Percentiles rank a stretch among this genome's conserved stretches.
Evolutionary conservation across 2,329 filamentous ascomycete genomes (phyloP).

Genomic region (Cytospora schulzeri): DNA sequence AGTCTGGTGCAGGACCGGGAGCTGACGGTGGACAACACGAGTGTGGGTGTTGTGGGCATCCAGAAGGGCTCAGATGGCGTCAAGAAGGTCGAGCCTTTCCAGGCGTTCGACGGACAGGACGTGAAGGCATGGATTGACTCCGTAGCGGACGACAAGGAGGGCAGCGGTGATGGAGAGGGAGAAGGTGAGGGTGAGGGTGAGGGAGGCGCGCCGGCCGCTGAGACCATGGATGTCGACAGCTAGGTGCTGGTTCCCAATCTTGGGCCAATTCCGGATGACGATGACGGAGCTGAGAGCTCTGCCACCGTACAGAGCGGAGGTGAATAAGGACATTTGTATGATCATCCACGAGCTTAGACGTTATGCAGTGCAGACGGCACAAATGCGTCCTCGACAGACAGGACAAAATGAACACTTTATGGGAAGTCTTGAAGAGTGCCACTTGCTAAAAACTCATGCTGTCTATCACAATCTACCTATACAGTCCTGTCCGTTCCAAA

Average conservation of each 20-base stretch:
- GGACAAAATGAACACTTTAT: not conserved
- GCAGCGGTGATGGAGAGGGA: slow-evolving; percentile 45
- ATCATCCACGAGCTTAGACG: slow-evolving; percentile 24
- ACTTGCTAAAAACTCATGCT: not conserved
- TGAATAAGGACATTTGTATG: slow-evolving; percentile 18
- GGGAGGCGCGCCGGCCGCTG: slow-evolving; percentile 32
- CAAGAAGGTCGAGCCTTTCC: slow-evolving; percentile 75
- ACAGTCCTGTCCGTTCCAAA: not conserved
- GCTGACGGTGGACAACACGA: slow-evolving; percentile 95
- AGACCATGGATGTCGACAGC: slow-evolving; percentile 50
- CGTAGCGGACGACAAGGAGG: slow-evolving; percentile 59
- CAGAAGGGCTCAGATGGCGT: slow-evolving; percentile 50
- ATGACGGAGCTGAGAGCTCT: slow-evolving; percentile 9
- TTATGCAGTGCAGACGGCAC: slow-evolving; percentile 15
- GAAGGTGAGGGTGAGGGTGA: slow-evolving; percentile 43
- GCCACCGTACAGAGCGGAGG: not conserved
- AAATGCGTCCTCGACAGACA: slow-evolving; percentile 5
- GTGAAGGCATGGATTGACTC: slow-evolving; percentile 85
- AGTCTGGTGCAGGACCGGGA: slow-evolving; percentile 96
- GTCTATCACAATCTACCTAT: slow-evolving; percentile 25
- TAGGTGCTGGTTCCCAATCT: slow-evolving; percentile 23
- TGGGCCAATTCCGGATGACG: not conserved
- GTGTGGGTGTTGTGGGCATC: slow-evolving; percentile 79
- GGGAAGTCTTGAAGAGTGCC: not conserved
- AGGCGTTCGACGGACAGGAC: slow-evolving; percentile 86